Conservation (phyloP, 148 eudicot species). For the Diospyros kaki region DNA sequence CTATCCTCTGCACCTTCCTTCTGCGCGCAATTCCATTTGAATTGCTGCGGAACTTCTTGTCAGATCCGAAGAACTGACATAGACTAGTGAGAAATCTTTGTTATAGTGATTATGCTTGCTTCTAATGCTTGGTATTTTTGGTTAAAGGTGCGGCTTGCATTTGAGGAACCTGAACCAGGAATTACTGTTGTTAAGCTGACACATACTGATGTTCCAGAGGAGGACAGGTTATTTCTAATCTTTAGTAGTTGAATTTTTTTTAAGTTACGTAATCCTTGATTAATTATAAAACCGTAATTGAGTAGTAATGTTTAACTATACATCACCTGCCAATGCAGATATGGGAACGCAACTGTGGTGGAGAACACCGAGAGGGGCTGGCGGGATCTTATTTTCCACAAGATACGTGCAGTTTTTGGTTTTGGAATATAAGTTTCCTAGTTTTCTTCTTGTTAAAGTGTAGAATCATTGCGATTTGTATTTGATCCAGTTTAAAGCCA, state of each 20-base stretch:
- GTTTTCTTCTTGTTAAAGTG: neutral
- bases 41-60: too few relatives aligned
- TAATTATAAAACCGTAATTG: neutral
- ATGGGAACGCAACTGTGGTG: constrained; percentile 93
- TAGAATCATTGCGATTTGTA: neutral
- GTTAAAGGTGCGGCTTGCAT: constrained; percentile 68
- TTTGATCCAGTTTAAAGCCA: constrained; percentile 11
- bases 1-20: too few relatives aligned
- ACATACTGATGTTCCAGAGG: constrained; percentile 91
- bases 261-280: neutral
- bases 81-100: neutral
- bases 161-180: constrained; percentile 93
- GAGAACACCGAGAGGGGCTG: constrained; percentile 99
- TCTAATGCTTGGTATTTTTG: neutral
- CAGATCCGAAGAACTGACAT: too few relatives aligned
- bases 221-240: constrained; percentile 65
- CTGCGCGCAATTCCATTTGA: too few relatives aligned
- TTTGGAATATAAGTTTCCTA: constrained; percentile 58
- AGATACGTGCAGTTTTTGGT: constrained; percentile 90
- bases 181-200: constrained; percentile 65
- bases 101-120: neutral
- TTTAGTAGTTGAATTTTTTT: neutral
- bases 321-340: constrained; percentile 39
- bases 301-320: neutral
- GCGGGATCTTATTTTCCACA: constrained; percentile 93